Evolutionary conservation across 192 early-diverging fungal genomes (phyloP).

Genomic region (Podila verticillata): DNA sequence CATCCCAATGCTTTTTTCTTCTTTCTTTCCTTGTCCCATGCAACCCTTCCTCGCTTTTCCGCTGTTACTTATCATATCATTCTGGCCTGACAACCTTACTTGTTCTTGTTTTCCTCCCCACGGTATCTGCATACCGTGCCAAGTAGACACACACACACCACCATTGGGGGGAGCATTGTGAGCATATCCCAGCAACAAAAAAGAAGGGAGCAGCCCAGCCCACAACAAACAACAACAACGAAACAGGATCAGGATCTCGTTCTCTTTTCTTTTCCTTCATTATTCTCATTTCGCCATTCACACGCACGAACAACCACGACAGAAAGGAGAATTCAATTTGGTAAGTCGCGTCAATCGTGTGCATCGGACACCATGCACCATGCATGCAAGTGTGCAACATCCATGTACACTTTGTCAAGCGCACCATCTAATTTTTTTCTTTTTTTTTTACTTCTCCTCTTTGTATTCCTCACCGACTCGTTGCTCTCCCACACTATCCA

Average conservation of each 20-base stretch:
- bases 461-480: too few species aligned
- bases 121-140: neutral
- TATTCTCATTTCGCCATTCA: neutral
- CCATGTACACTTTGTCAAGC: neutral
- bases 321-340: neutral
- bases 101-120: neutral
- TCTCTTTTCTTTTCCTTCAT: neutral
- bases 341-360: too few species aligned
- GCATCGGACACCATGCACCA: too few species aligned
- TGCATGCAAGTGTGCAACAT: neutral
- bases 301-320: neutral
- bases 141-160: neutral
- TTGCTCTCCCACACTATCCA: too few species aligned
- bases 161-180: conserved; percentile 4
- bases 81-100: neutral
- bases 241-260: conserved; percentile 4
- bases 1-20: neutral
- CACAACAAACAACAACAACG: conserved; percentile 1
- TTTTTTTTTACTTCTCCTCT: neutral
- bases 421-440: neutral
- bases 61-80: neutral
- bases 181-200: neutral
- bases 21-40: neutral
- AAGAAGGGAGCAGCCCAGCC: neutral
- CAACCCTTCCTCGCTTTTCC: neutral